phyloP scores from a whole-genome alignment of 2,329 filamentous ascomycete species.

The Biscogniauxia marginata region DNA sequence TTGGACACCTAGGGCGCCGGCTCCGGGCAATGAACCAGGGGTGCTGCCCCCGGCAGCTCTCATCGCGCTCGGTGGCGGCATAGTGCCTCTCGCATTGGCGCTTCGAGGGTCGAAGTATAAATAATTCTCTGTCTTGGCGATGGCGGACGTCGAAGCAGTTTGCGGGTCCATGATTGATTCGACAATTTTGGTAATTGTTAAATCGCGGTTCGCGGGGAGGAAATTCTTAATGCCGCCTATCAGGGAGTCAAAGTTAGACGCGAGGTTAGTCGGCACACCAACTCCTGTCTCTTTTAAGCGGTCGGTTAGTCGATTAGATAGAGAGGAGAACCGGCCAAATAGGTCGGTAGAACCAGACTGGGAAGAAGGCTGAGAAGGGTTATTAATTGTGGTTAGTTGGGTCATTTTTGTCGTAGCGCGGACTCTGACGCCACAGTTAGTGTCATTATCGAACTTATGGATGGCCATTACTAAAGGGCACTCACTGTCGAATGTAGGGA shows the following conservation, averaged over 20 bases:
- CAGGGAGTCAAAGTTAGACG: slow-evolving; percentile 86
- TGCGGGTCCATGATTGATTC: slow-evolving; percentile 97
- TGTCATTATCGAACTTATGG: background rate
- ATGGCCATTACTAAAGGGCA: slow-evolving; percentile 15
- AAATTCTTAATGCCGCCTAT: slow-evolving; percentile 98
- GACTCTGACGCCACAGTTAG: slow-evolving; percentile 55
- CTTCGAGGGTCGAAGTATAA: slow-evolving; percentile 96
- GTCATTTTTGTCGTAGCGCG: slow-evolving; percentile 97
- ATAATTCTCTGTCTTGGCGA: slow-evolving; percentile 94
- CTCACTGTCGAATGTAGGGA: slow-evolving; percentile 81
- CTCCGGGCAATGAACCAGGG: slow-evolving; percentile 45
- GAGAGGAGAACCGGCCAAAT: slow-evolving; percentile 89
- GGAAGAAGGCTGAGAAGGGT: slow-evolving; percentile 62
- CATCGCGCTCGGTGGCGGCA: slow-evolving; percentile 73
- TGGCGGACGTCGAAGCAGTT: slow-evolving; percentile 83
- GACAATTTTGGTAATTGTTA: slow-evolving; percentile 96
- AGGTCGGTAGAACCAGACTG: slow-evolving; percentile 69
- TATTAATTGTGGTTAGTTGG: slow-evolving; percentile 89
- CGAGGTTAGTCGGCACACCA: slow-evolving; percentile 62
- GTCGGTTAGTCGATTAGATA: slow-evolving; percentile 89
- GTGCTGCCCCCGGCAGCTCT: slow-evolving; percentile 43
- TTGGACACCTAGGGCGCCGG: slow-evolving; percentile 43
- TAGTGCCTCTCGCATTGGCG: slow-evolving; percentile 86
- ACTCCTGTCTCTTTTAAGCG: slow-evolving; percentile 88
- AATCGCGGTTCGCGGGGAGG: slow-evolving; percentile 89